Conservation (phyloP, 1,284 basidiomycete species). For the Phylloporus gajari region DNA sequence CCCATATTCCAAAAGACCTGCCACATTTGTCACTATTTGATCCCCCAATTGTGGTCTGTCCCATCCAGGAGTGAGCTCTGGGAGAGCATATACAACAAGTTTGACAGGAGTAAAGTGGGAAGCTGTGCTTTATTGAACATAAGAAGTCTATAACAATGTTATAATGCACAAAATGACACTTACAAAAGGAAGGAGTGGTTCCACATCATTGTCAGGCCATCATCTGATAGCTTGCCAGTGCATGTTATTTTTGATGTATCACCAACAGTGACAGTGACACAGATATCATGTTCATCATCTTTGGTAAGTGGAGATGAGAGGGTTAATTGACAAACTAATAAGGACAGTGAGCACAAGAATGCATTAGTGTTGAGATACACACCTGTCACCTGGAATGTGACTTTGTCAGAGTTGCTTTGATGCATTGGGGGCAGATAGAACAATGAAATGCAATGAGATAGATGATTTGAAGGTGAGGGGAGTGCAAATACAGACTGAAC, state of each 20-base stretch:
- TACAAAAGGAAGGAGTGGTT: slow-evolving; percentile 2
- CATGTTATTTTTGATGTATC: background rate
- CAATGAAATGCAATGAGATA: background rate
- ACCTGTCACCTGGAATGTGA: background rate
- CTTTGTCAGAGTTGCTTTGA: background rate
- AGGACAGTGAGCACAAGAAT: background rate
- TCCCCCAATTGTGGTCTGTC: too few relatives aligned
- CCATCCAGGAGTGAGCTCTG: too few relatives aligned
- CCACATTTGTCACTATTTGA: too few relatives aligned
- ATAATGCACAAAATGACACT: too few relatives aligned
- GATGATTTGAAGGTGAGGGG: too few relatives aligned
- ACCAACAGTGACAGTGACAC: background rate
- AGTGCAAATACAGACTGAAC: too few relatives aligned
- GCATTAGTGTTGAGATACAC: background rate
- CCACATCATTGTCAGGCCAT: background rate
- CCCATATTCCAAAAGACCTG: too few relatives aligned
- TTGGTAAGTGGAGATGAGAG: background rate
- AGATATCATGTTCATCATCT: background rate
- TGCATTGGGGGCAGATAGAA: background rate
- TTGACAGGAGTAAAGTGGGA: too few relatives aligned
- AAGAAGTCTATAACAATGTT: too few relatives aligned
- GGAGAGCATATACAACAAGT: too few relatives aligned
- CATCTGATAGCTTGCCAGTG: background rate
- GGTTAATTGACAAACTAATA: background rate
- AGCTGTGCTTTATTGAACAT: too few relatives aligned